Evolutionary conservation across 2,329 filamentous ascomycete species (phyloP).

Genomic region (Diaporthe citri): DNA sequence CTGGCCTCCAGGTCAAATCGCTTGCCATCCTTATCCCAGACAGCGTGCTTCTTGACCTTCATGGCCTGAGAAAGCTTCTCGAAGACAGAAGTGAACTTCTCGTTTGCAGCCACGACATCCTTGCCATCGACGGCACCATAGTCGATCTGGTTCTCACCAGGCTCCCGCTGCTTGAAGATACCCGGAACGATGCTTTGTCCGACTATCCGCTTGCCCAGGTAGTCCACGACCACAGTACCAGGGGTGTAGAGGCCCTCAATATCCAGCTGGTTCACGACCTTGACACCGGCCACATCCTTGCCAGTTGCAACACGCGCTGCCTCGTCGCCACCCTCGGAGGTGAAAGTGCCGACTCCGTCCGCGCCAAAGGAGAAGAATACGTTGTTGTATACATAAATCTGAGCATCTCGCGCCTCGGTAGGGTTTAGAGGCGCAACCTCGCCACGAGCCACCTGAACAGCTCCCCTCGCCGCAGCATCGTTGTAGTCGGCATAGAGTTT

Average conservation of each 20-base stretch:
- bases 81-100: slow-evolving; percentile 86
- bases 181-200: slow-evolving; percentile 98
- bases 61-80: slow-evolving; percentile 91
- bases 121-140: slow-evolving; percentile 98
- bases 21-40: slow-evolving; percentile 97
- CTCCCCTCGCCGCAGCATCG: slow-evolving; percentile 91
- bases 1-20: slow-evolving; percentile 93
- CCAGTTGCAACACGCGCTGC: slow-evolving; percentile 95
- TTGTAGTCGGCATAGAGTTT: slow-evolving; percentile 99
- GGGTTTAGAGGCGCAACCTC: slow-evolving; percentile 96
- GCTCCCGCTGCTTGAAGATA: slow-evolving; percentile 98
- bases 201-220: slow-evolving; percentile 95
- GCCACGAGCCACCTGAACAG: slow-evolving; percentile 90
- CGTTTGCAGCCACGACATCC: slow-evolving; percentile 91
- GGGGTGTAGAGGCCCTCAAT: slow-evolving; percentile 95
- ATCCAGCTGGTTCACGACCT: slow-evolving; percentile 95
- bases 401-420: slow-evolving; percentile 90
- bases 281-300: slow-evolving; percentile 95
- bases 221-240: slow-evolving; percentile 96
- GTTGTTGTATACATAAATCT: slow-evolving; percentile 99
- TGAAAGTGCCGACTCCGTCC: slow-evolving; percentile 97
- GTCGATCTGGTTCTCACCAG: slow-evolving; percentile 98
- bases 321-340: slow-evolving; percentile 95
- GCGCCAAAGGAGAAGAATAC: slow-evolving; percentile 99
- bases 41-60: slow-evolving; percentile 92